Evolutionary conservation across 306 rosid species (phyloP).

Genomic region (Citrullus amarus): DNA sequence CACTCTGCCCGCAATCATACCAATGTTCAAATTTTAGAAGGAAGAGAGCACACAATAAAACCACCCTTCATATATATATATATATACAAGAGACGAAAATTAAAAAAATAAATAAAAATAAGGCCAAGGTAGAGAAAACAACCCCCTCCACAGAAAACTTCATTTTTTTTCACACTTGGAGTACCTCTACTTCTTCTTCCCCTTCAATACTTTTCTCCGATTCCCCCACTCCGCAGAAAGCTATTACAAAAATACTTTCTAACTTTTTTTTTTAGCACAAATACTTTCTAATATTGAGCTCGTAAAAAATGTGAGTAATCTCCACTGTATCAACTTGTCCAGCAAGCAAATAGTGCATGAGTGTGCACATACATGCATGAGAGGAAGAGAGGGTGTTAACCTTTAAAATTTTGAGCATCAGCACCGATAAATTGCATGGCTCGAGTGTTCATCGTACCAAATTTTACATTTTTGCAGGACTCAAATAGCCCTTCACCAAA

Average conservation of each 20-base stretch:
- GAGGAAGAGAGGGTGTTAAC: slow-evolving; percentile 23
- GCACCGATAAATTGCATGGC: slow-evolving; percentile 77
- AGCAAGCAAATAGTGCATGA: neutral
- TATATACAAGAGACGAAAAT: neutral
- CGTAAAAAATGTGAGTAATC: neutral
- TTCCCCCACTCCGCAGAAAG: neutral
- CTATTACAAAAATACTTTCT: neutral
- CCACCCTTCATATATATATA: neutral
- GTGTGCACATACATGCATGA: neutral
- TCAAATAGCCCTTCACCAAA: slow-evolving; percentile 89
- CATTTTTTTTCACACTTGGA: neutral
- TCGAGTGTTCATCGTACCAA: slow-evolving; percentile 78
- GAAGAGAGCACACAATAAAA: neutral
- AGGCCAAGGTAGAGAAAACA: neutral
- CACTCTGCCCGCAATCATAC: slow-evolving; percentile 52
- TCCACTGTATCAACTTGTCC: neutral
- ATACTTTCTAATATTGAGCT: neutral
- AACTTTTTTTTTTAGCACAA: neutral
- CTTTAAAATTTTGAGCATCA: slow-evolving; percentile 78
- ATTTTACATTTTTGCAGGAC: slow-evolving; percentile 95
- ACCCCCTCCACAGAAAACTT: neutral
- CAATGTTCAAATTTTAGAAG: neutral
- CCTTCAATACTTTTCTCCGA: neutral
- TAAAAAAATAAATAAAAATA: neutral
- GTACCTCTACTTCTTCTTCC: neutral